Evolutionary conservation across 768 basidiomycete genomes (phyloP).

Genomic region (Coprinopsis strossmayeri): DNA sequence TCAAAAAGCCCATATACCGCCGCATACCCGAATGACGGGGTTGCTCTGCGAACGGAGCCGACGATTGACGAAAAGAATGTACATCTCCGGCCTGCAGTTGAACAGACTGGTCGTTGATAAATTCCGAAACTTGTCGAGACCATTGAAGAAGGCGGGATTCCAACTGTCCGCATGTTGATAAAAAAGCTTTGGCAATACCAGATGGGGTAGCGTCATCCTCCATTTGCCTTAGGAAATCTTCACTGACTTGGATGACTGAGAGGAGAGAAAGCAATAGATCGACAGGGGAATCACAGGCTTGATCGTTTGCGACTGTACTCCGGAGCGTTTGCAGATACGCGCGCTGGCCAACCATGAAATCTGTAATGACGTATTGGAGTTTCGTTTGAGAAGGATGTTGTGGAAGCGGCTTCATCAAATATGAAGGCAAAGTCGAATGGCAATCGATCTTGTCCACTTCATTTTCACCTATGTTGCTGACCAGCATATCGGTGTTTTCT

Average conservation of each 20-base stretch:
- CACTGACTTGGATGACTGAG: slow-evolving; percentile 4
- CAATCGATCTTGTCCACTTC: background rate
- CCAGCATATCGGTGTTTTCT: background rate
- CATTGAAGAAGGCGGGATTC: slow-evolving; percentile 4
- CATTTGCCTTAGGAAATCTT: slow-evolving; percentile 2
- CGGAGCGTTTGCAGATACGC: slow-evolving; percentile 6
- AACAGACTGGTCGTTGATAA: background rate
- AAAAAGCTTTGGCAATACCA: background rate
- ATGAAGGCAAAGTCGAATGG: background rate
- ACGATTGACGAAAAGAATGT: background rate
- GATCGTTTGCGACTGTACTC: slow-evolving; percentile 3
- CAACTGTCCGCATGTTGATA: background rate
- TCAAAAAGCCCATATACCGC: background rate
- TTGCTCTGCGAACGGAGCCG: background rate
- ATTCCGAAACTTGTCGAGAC: slow-evolving; percentile 1
- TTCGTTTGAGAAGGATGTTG: background rate
- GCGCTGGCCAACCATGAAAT: slow-evolving; percentile 6
- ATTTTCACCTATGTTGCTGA: background rate
- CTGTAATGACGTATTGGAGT: background rate
- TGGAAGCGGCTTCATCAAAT: background rate
- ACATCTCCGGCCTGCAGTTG: background rate
- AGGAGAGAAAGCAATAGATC: slow-evolving; percentile 8
- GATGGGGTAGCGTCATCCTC: background rate
- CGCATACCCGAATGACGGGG: background rate
- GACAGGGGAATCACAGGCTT: slow-evolving; percentile 1